Conservation (phyloP, 106 monocot genomes). For the Dioscorea zingiberensis region DNA sequence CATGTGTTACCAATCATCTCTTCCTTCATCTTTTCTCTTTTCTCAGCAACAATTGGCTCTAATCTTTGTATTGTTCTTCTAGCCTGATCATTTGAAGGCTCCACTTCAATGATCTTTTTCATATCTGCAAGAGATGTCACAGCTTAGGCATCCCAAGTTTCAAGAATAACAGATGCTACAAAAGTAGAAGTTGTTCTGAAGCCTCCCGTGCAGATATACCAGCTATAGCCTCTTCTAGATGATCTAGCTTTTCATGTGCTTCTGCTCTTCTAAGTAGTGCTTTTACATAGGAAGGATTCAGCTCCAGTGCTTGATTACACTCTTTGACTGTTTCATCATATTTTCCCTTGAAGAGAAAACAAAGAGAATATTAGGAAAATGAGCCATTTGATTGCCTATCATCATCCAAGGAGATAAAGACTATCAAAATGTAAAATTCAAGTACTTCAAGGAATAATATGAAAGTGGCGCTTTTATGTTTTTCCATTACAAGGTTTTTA, state of each 20-base stretch:
- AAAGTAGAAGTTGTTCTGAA: too few species aligned
- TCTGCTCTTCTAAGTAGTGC: constrained; percentile 79
- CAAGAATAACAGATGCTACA: too few species aligned
- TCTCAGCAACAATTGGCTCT: constrained; percentile 87
- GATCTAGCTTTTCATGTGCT: constrained; percentile 88
- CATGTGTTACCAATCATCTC: constrained; percentile 85
- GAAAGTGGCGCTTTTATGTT: not conserved
- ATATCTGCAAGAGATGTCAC: constrained; percentile 45
- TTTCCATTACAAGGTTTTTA: not conserved
- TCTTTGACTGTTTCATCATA: constrained; percentile 73
- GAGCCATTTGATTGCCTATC: not conserved
- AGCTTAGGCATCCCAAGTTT: not conserved
- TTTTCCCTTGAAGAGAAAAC: constrained; percentile 32
- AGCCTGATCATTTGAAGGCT: constrained; percentile 80
- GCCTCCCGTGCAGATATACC: too few species aligned
- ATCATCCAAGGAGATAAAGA: too few species aligned
- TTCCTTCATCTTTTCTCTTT: constrained; percentile 96
- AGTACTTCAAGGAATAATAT: not conserved
- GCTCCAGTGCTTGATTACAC: constrained; percentile 75
- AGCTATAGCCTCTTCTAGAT: constrained; percentile 83
- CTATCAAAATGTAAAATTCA: not conserved
- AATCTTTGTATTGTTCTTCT: constrained; percentile 48
- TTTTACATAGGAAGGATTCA: constrained; percentile 76
- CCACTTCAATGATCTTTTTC: constrained; percentile 84
- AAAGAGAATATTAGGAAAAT: not conserved